phyloP scores from a whole-genome alignment of 345 rosid genomes.

The Eucalyptus grandis region DNA sequence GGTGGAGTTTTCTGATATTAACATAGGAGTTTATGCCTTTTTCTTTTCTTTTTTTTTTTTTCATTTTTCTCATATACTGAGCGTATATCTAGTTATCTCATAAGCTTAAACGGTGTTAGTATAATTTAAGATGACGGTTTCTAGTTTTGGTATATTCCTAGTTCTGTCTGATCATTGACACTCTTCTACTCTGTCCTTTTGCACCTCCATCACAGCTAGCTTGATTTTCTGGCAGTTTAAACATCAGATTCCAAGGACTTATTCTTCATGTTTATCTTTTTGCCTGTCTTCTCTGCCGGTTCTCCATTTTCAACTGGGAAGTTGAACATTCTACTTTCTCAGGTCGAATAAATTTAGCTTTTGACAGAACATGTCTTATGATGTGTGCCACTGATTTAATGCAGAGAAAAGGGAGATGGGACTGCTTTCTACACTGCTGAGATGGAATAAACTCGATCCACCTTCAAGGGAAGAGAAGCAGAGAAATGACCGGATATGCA shows the following conservation, averaged over 20 bases:
- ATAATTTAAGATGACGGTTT: not conserved
- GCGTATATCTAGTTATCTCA: not conserved
- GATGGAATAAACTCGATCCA: constrained; percentile 1
- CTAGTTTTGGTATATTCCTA: not conserved
- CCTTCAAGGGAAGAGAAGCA: constrained; percentile 4
- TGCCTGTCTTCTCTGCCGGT: not conserved
- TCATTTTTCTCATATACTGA: not conserved
- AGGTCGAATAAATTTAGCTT: not conserved
- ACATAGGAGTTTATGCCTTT: not conserved
- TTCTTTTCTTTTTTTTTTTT: not conserved
- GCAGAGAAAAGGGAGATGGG: constrained; percentile 2
- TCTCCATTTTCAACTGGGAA: not conserved
- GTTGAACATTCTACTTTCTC: not conserved
- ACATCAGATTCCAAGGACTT: not conserved
- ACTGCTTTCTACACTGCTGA: not conserved
- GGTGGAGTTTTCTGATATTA: not conserved
- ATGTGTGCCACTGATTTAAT: not conserved
- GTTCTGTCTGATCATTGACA: not conserved
- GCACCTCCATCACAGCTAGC: not conserved
- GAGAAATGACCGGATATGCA: constrained; percentile 6
- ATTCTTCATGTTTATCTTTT: not conserved
- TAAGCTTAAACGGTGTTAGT: not conserved
- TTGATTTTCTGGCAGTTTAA: not conserved
- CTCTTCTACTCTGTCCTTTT: not conserved
- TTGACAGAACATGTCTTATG: not conserved